These are phyloP conservation scores for Raffaelea ambrosiae DNA, from an alignment of 2,329 filamentous ascomycete genomes.

Conservation along the genomic window DNA sequence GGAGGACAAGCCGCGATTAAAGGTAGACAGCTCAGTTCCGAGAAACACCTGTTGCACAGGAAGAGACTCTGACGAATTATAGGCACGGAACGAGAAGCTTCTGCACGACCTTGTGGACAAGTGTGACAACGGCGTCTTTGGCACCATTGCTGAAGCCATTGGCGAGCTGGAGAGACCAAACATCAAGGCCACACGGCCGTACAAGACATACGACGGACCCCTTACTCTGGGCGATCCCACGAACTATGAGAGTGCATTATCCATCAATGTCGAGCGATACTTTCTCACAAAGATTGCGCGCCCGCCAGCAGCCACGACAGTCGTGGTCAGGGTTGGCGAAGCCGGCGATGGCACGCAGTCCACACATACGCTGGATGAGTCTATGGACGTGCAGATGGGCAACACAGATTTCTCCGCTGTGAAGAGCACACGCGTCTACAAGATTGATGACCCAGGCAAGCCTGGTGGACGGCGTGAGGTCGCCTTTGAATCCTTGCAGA, in stretches of 20 bases:
- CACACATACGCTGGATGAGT: slow-evolving; percentile 39
- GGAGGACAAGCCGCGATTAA: slow-evolving; percentile 66
- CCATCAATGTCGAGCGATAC: slow-evolving; percentile 84
- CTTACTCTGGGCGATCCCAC: slow-evolving; percentile 71
- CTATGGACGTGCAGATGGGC: slow-evolving; percentile 38
- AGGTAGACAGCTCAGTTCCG: slow-evolving; percentile 38
- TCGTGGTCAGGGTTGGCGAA: slow-evolving; percentile 45
- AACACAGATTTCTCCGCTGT: slow-evolving; percentile 54
- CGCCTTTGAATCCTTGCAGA: slow-evolving; percentile 74
- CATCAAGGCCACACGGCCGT: slow-evolving; percentile 66
- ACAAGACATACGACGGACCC: slow-evolving; percentile 69
- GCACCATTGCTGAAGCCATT: slow-evolving; percentile 80
- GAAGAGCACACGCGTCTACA: slow-evolving; percentile 71
- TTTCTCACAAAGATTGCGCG: slow-evolving; percentile 74
- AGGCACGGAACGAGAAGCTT: slow-evolving; percentile 64
- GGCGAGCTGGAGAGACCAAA: slow-evolving; percentile 69
- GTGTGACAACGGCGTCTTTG: slow-evolving; percentile 62
- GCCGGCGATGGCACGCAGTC: slow-evolving; percentile 36
- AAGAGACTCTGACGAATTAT: background rate
- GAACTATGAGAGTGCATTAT: slow-evolving; percentile 65
- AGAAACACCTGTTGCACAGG: background rate
- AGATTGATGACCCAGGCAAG: slow-evolving; percentile 64
- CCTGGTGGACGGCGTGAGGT: slow-evolving; percentile 77
- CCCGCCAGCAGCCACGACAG: slow-evolving; percentile 68
- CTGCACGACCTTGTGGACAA: slow-evolving; percentile 57